Conservation (phyloP, 1,284 basidiomycete species). For the Ceratobasidium sp. region DNA sequence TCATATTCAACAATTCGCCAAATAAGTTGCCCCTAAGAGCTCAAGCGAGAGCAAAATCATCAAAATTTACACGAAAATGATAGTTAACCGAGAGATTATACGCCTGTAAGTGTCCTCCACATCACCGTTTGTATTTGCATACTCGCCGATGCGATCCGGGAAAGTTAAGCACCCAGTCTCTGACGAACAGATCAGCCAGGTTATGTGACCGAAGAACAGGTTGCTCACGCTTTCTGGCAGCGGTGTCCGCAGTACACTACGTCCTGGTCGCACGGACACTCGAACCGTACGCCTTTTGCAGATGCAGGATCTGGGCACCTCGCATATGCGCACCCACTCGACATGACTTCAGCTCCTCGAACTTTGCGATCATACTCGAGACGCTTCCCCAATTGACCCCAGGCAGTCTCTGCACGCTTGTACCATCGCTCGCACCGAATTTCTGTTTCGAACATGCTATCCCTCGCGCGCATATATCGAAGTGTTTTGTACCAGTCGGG, state of each 20-base stretch:
- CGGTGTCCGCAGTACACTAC: slow-evolving; percentile 4
- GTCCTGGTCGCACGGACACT: neutral
- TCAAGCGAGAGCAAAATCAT: too few relatives aligned
- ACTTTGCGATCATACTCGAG: neutral
- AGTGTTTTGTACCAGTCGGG: slow-evolving; percentile 21
- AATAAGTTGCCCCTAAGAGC: too few relatives aligned
- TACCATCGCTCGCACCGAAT: neutral
- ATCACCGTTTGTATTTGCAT: too few relatives aligned
- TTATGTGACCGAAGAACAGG: neutral
- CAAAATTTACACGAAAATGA: too few relatives aligned
- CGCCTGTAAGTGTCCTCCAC: too few relatives aligned
- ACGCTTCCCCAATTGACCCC: neutral
- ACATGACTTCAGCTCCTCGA: neutral
- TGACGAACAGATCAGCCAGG: neutral
- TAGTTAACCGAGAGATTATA: too few relatives aligned
- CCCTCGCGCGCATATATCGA: neutral
- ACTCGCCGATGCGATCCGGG: neutral
- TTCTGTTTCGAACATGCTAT: neutral
- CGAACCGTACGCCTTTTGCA: too few relatives aligned
- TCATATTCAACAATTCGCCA: too few relatives aligned
- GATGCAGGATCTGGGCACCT: too few relatives aligned
- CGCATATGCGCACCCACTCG: neutral
- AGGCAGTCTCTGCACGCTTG: neutral
- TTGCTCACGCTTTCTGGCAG: slow-evolving; percentile 13
- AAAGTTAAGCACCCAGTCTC: neutral